These are phyloP conservation scores for Populus tomentosa DNA, from an alignment of 441 rosid genomes.

Conservation along the genomic window DNA sequence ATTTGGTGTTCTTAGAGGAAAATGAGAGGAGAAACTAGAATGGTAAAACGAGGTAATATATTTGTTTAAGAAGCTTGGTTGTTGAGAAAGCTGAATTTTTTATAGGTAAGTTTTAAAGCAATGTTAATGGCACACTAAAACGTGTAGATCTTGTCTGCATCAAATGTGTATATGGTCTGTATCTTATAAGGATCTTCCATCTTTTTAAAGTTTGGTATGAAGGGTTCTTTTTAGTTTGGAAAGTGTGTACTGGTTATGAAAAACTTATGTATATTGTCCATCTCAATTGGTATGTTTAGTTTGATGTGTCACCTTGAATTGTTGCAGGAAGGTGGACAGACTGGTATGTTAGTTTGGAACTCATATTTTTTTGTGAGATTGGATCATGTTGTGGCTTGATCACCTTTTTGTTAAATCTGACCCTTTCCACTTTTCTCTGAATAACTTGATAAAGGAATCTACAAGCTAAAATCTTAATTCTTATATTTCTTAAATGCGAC, in stretches of 20 bases:
- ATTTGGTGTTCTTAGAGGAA: too few relatives aligned
- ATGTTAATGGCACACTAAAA: not conserved
- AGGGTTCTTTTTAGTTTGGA: not conserved
- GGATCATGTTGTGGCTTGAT: slow-evolving; percentile 27
- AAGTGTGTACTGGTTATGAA: not conserved
- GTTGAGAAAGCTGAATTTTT: not conserved
- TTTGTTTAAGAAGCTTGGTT: not conserved
- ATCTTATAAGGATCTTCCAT: not conserved
- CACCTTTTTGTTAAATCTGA: slow-evolving; percentile 18
- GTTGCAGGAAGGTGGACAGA: slow-evolving; percentile 38
- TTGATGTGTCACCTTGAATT: slow-evolving; percentile 22
- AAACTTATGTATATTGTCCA: slow-evolving; percentile 2
- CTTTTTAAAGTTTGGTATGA: not conserved
- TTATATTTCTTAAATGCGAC: slow-evolving; percentile 16
- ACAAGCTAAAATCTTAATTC: slow-evolving; percentile 6
- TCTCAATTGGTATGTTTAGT: slow-evolving; percentile 16
- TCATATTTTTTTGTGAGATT: slow-evolving; percentile 27
- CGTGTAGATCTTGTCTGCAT: not conserved
- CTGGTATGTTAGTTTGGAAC: slow-evolving; percentile 39
- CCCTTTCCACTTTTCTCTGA: slow-evolving; percentile 9
- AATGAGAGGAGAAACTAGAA: not conserved
- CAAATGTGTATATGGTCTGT: not conserved
- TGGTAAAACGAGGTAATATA: not conserved
- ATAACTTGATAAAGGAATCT: slow-evolving; percentile 11
- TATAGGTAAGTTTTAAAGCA: not conserved